phyloP scores from a whole-genome alignment of 805 yeast species.

The Teunomyces aglyptinius region DNA sequence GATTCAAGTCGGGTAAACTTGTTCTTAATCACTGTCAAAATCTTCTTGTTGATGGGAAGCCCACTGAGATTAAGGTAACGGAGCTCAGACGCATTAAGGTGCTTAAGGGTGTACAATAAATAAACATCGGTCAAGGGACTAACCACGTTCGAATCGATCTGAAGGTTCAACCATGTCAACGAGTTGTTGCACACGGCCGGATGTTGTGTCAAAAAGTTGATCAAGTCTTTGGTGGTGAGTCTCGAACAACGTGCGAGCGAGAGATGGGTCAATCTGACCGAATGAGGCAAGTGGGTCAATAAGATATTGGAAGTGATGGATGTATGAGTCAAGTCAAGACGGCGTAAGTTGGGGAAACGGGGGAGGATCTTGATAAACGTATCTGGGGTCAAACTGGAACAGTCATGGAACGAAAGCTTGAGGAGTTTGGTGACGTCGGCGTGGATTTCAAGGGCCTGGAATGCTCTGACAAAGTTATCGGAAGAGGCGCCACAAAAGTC shows the following conservation, averaged over 20 bases:
- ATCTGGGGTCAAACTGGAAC: constrained; percentile 69
- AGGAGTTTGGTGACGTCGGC: constrained; percentile 21
- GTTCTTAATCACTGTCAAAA: constrained; percentile 36
- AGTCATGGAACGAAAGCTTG: constrained; percentile 79
- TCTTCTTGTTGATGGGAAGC: constrained; percentile 48
- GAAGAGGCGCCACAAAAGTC: constrained; percentile 91
- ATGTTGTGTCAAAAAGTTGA: constrained; percentile 68
- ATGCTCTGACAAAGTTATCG: constrained; percentile 56
- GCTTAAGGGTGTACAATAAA: constrained; percentile 42
- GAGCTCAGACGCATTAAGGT: constrained; percentile 44
- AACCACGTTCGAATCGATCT: constrained; percentile 61
- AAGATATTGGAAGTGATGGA: constrained; percentile 66
- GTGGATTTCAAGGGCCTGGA: constrained; percentile 40
- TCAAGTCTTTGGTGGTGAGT: constrained; percentile 67
- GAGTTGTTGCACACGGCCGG: constrained; percentile 54
- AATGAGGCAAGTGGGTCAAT: constrained; percentile 47
- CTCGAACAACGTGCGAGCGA: constrained; percentile 56
- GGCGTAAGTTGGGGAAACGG: constrained; percentile 52
- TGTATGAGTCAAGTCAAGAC: constrained; percentile 81
- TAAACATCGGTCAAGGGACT: constrained; percentile 55
- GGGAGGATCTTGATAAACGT: constrained; percentile 58
- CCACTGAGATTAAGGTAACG: constrained; percentile 63
- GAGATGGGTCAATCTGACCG: constrained; percentile 68
- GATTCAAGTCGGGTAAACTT: constrained; percentile 43
- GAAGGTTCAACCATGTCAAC: constrained; percentile 65